Evolutionary conservation across 2,329 filamentous ascomycete genomes (phyloP), one percentile per base, ranked within the genome.

Genomic region (Penicillium paneum): DNA sequence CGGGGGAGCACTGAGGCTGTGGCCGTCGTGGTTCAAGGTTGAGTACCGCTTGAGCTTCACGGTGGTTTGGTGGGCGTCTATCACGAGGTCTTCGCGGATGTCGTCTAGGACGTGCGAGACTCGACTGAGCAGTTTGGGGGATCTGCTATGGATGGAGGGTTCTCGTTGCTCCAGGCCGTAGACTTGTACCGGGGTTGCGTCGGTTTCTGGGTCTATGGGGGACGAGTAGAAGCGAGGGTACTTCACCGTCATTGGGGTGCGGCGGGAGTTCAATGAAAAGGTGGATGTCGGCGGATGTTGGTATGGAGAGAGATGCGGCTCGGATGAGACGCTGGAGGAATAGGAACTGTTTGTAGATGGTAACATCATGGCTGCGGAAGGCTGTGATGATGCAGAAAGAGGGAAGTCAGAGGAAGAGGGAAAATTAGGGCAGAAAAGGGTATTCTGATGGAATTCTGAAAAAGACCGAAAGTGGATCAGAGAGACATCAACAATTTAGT

Each of bases 101-200:
- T 71, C 69, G 52, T 66, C 70, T 40, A 73, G 67, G 40, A 67
- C 69, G 52, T 71, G 63, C n/a, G 70, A 73, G 47, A 73, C 61
- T 36, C 70, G 65, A 40, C 56, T 62, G 24, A 72, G 48, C 17
- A 69, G 61, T 26, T 64, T 65, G 31, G 66, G 67, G 26, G 46
- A 45, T 35, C 62, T 64, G 39, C 67, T 60, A 24, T 54, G 44
- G 49, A 72, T 66, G 6, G 70, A 73, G 31, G 68, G 66, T 28
- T 66, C 66, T 48, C 71, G 69, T 54, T 67, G 62, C 43, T 72
- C 69, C 41, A 69, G 56, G 54, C 71, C 71, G 51, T 72, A 72
- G 38, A 67, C 28, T 34, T 71, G 59, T 1, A 71, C 46, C 3
- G 71, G 71, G 19, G 67, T 73, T 28, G 67, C 64, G 29, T 69